Base-by-base conservation (phyloP, 495 filamentous ascomycete species). In the Mytilinidion resinicola region DNA sequence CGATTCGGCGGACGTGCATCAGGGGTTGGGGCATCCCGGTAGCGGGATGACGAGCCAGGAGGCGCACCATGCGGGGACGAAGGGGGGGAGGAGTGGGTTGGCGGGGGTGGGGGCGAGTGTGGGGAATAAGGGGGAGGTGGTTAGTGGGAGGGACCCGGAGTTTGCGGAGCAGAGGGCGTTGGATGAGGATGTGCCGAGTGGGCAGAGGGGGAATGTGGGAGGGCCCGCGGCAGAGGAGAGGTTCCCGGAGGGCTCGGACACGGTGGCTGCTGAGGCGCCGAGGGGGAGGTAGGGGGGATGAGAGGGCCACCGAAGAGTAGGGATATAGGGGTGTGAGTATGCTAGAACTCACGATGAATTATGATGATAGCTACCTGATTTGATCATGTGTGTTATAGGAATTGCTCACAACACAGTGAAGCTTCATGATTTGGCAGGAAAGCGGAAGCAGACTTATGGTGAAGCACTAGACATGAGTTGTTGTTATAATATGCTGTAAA, bases 1-100 rank as follows among this genome's bases (percentile, higher is more conserved):
- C 1, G 88, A 85, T 0, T 86, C 81, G 3, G 65, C 64, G 34
- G 81, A 84, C 51, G 77, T 91, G 5, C 67, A 90, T 71, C 73
- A 70, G 0, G 80, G 84, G 0, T 51, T 82, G 0, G 85, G 85
- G 0, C 78, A 82, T 43, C 87, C 87, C 0, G 72, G 78, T 3
- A 72, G 80, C 36, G 88, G 87, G 1, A 77, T 85, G 75, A 82
- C 82, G 10, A 75, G 70, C 51, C 65, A 62, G 3, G 86, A 93
- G 72, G 30, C 82, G 21, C 72, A 63, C 3, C 78, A 85, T 55
- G 79, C 82, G 53, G 80, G 82, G 1, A 59, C 74, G 52, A 69
- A 77, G 37, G 59, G 56, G 5, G 56, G 73, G 0, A 74, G 82
- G 75, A 80, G 78, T 57, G 82, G 85, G 0, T 55, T 85, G 4